These are phyloP conservation scores for Harringtonia aguacate DNA, from an alignment of 2,329 filamentous ascomycete genomes.

Conservation along the genomic window DNA sequence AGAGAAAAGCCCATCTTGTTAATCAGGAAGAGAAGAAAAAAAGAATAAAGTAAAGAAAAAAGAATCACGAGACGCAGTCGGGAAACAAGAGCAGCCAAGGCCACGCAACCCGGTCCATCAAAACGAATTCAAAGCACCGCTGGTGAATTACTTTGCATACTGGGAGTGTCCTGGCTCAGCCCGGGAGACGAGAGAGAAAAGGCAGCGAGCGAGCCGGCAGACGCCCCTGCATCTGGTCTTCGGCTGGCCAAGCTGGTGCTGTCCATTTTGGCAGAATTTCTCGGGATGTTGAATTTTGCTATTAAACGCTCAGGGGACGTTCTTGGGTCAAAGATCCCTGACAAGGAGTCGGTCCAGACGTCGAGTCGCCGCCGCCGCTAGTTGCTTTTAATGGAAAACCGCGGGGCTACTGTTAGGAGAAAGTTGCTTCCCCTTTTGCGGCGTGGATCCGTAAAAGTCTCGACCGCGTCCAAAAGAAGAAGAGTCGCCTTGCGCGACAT, in stretches of 20 bases:
- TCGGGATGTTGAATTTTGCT: no score
- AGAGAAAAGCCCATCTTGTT: neutral
- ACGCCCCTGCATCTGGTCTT: constrained; percentile 1
- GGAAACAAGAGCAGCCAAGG: neutral
- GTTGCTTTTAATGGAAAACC: no score
- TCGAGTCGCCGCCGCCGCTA: no score
- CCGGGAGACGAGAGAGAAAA: constrained; percentile 7
- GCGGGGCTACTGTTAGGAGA: no score
- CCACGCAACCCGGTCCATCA: no score
- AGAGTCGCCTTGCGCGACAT: no score
- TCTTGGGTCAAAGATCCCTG: no score
- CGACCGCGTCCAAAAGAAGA: no score
- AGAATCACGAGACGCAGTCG: neutral
- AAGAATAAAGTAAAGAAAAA: neutral
- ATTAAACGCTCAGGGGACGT: no score
- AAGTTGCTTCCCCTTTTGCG: no score
- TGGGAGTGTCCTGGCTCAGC: constrained; percentile 8
- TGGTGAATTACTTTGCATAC: constrained; percentile 6
- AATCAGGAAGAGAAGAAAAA: neutral
- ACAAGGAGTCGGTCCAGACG: no score
- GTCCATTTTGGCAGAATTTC: neutral
- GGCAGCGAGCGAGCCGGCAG: constrained; percentile 5
- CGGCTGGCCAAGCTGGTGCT: constrained; percentile 4
- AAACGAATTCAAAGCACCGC: neutral
- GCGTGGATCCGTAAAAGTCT: no score